Conservation (phyloP, 83 land plant genomes). For the Diphasiastrum complanatum region DNA sequence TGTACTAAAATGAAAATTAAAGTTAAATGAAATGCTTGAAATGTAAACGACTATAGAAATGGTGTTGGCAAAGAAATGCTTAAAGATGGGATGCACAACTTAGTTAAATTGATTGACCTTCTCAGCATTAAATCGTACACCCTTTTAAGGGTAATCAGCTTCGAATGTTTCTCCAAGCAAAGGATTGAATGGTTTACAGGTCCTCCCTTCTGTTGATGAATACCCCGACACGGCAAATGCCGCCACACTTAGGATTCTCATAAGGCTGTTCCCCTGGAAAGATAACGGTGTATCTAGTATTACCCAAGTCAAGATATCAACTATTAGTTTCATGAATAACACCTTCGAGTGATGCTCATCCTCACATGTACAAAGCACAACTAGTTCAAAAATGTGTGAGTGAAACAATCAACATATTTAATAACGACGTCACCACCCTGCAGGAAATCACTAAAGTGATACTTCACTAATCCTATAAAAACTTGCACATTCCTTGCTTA, state of each 20-base stretch:
- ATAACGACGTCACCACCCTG: too few relatives aligned
- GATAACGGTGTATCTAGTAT: too few relatives aligned
- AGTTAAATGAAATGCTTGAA: too few relatives aligned
- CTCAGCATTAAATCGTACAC: background rate
- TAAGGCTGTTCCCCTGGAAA: slow-evolving; percentile 5
- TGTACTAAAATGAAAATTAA: background rate
- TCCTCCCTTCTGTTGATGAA: slow-evolving; percentile 13
- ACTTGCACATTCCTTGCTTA: background rate
- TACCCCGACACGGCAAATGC: slow-evolving; percentile 14
- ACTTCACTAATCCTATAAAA: too few relatives aligned
- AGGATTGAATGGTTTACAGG: slow-evolving; percentile 14
- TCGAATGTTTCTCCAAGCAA: slow-evolving; percentile 12
- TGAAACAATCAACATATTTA: too few relatives aligned
- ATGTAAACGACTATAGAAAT: too few relatives aligned
- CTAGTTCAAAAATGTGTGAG: background rate
- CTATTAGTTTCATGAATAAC: too few relatives aligned
- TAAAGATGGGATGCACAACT: background rate
- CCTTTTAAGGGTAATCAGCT: slow-evolving; percentile 15
- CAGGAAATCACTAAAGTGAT: too few relatives aligned
- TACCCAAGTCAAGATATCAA: too few relatives aligned
- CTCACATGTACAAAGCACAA: background rate
- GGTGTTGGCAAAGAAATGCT: background rate
- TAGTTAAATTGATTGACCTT: slow-evolving; percentile 1
- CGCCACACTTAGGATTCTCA: slow-evolving; percentile 10
- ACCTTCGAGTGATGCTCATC: too few relatives aligned